phyloP scores from a whole-genome alignment of 305 asterid species.

The Fraxinus platypoda region DNA sequence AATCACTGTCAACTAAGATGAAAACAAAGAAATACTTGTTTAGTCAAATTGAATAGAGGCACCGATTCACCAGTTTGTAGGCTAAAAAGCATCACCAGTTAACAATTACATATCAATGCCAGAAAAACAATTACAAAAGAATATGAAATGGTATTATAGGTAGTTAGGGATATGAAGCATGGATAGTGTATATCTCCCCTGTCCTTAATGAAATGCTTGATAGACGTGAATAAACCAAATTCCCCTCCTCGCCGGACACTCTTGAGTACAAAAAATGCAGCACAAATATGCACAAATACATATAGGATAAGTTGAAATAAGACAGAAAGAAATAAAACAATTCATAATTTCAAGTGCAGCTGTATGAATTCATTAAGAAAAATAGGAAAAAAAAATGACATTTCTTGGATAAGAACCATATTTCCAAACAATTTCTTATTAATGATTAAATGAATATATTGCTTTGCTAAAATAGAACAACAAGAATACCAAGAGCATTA shows the following conservation, averaged over 20 bases:
- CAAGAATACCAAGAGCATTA: conserved; percentile 54
- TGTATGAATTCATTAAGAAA: background rate
- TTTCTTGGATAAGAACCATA: background rate
- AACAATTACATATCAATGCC: background rate
- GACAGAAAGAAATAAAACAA: background rate
- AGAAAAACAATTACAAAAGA: background rate
- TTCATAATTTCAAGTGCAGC: background rate
- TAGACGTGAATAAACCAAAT: background rate
- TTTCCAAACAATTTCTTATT: background rate
- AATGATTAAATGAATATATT: too few species aligned
- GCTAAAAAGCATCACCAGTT: background rate
- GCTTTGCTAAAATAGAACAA: background rate
- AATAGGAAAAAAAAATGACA: background rate
- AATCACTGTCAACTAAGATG: background rate
- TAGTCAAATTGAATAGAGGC: background rate
- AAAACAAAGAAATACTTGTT: background rate
- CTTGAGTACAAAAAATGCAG: background rate
- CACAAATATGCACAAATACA: background rate
- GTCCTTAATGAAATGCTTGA: background rate
- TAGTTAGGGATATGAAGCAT: background rate
- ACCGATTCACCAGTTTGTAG: background rate
- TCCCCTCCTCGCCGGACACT: background rate
- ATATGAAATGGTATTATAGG: background rate
- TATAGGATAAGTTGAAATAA: background rate
- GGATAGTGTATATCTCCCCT: background rate